Base-by-base conservation (phyloP, 345 rosid genomes). In the Combretum micranthum region DNA sequence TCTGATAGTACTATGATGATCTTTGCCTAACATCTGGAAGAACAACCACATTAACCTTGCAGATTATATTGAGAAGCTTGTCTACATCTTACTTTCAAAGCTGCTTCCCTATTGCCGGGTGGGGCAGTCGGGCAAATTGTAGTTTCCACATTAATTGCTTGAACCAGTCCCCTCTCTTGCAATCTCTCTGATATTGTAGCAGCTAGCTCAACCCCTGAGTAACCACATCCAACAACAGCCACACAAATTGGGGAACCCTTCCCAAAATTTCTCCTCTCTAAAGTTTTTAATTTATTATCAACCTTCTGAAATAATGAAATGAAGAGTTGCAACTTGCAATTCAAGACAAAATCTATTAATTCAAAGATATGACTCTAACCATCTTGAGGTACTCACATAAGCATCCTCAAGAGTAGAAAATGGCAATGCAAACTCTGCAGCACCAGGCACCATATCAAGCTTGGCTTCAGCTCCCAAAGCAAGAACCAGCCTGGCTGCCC, bases 401-500 rank as follows among this genome's bases (percentile, higher is more conserved):
- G 98, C 92, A 78, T 88, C 96, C 65, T 86, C 92, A 47, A 86
- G 75, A 23, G 90, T 84, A 66, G 88, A 86, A 61, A 91, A 91
- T 44, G 96, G 93, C 59, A 86, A 69, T 52, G 98, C 96, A 80
- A 67, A 86, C 69, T 88, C 91, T 69, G 70, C 77, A 63, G 98
- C 96, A 42, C 98, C 98, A 0, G 96, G 95, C 55, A 84, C 80
- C 73, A 75, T 63, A 71, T 88, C 95, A 56, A 88, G 88, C 63
- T 81, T 88, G 46, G 90, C 48, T 81, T 84, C 90, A 83, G 98
- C 88, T 50, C 98, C 98, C 77, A 92, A 77, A 80, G 96, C 90
- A 84, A 92, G 95, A 78, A 92, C 98, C 95, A 92, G 69, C 98
- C 96, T 88, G 77, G 80, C 96, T 88, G 93, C 75, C 94, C 94